Evolutionary conservation across 192 early-diverging fungal species (phyloP), one percentile per base, ranked within the genome.

Genomic region (Backusella morwellensis): DNA sequence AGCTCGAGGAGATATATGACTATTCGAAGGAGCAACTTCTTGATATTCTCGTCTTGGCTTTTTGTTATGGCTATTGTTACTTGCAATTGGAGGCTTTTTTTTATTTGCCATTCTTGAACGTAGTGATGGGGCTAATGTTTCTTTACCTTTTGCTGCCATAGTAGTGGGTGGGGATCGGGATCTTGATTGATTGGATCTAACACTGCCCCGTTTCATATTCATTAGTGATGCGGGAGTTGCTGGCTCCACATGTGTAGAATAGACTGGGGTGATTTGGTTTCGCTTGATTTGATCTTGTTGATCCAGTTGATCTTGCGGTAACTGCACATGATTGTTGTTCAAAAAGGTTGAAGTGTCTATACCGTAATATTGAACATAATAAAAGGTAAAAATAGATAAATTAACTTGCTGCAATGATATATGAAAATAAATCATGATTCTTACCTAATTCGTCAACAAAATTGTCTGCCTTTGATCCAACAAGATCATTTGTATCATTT

Each of bases 161-260:
- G 19, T 4, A 9, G 73, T 23, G 6, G 35, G 47, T 7, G 47
- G 5, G 6, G 47, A 50, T 17, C 17, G 47, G 15, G 47, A 19
- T 6, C 47, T 50, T 7, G 47, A 50, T 15, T n/a, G 19, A 50
- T 50, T 50, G 19, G 19, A n/a, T 50, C 23, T n/a, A 7, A 40
- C 6, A 40, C n/a, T 23, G 6, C 17, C n/a, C 1, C 26, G 35
- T 15, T 73, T 74, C 72, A 79, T 79, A 35, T 79, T 79, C 78
- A 79, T 79, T 35, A 79, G 35, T 36, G 78, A 79, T 3, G 78
- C 73, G 7, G 78, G 78, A 0, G 78, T 79, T 6, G 69, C 78
- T 12, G 78, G 78, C 41, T 74, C 73, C 8, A 78, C 26, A 26
- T 34, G 35, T 34, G 42, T 50, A 0, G 44, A 34, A 26, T 75